Conservation (phyloP, 2,329 filamentous ascomycete species). For the Lithohypha guttulata region DNA sequence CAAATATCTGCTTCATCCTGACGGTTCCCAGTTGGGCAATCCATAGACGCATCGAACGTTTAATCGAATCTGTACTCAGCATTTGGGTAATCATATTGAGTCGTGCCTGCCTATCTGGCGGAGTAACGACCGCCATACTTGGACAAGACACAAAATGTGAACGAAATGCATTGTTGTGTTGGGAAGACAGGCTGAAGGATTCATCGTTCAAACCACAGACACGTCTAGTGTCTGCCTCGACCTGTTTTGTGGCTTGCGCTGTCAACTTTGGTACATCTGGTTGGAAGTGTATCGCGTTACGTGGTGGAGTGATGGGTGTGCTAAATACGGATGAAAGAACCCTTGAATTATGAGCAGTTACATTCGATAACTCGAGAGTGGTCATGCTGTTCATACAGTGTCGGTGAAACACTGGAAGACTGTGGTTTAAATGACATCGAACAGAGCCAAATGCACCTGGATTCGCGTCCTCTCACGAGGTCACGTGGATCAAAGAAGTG, state of each 20-base stretch:
- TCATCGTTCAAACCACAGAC: constrained; percentile 2
- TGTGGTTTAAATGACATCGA: neutral
- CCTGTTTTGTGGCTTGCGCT: neutral
- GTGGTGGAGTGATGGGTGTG: neutral
- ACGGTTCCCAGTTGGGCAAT: constrained; percentile 38
- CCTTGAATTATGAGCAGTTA: too few species aligned
- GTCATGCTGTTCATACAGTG: too few species aligned
- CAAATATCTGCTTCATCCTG: constrained; percentile 46
- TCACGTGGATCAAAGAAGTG: neutral
- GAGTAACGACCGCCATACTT: constrained; percentile 9
- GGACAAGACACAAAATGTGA: constrained; percentile 14
- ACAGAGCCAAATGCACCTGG: neutral
- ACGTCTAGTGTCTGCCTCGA: neutral
- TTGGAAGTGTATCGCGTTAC: neutral
- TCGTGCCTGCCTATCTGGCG: constrained; percentile 12
- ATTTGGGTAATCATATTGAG: constrained; percentile 9
- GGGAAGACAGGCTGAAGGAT: neutral
- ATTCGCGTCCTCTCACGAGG: neutral
- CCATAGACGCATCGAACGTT: constrained; percentile 12
- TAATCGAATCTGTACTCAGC: constrained; percentile 11
- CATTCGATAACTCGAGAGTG: too few species aligned
- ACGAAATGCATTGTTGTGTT: constrained; percentile 10
- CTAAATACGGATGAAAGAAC: neutral
- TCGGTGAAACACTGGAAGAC: too few species aligned
- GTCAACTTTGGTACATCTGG: neutral